These are phyloP conservation scores for Castanea mollissima DNA, from an alignment of 306 rosid species.

Conservation along the genomic window DNA sequence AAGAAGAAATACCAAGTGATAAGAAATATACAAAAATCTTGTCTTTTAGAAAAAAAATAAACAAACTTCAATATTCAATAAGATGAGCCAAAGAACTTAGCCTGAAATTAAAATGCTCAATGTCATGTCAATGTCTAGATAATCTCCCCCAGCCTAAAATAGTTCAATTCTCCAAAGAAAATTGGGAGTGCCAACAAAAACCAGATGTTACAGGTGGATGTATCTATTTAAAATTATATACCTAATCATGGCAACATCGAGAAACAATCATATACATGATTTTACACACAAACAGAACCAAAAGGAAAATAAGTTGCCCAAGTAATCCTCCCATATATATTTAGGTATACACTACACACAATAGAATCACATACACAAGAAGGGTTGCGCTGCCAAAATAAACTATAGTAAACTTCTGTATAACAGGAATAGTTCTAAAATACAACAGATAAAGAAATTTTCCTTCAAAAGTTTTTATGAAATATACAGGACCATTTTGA, in stretches of 20 bases:
- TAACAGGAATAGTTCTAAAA: neutral
- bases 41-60: neutral
- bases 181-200: neutral
- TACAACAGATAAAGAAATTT: neutral
- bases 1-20: slow-evolving; percentile 2
- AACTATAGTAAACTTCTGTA: neutral
- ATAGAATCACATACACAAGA: neutral
- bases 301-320: neutral
- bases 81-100: too few species aligned
- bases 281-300: neutral
- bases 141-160: neutral
- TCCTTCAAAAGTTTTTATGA: neutral
- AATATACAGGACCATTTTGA: neutral
- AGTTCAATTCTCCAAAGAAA: neutral
- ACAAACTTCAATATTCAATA: neutral
- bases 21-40: neutral
- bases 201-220: neutral
- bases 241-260: neutral
- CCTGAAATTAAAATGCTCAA: neutral
- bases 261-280: neutral
- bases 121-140: neutral
- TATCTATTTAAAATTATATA: neutral
- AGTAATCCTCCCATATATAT: neutral
- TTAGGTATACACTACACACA: neutral
- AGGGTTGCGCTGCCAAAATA: neutral